Evolutionary conservation across 2,329 filamentous ascomycete genomes (phyloP).

Genomic region (Alternaria sp.): DNA sequence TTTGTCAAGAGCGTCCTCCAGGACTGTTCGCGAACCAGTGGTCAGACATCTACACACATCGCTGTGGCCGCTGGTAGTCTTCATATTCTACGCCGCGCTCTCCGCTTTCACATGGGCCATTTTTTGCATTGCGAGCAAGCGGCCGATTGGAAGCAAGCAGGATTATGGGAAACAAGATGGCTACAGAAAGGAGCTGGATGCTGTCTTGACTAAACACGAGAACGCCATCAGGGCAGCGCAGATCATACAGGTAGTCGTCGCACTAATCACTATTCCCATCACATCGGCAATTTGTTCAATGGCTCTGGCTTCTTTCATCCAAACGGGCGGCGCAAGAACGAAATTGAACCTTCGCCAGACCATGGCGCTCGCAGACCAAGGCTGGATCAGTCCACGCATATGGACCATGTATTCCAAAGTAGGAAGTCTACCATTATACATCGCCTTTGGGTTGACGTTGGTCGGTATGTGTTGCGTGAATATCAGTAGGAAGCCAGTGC

Average conservation of each 20-base stretch:
- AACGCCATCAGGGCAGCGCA: background rate
- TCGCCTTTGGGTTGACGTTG: slow-evolving; percentile 1
- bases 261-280: background rate
- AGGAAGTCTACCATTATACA: slow-evolving; percentile 2
- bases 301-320: background rate
- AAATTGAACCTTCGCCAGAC: slow-evolving; percentile 4
- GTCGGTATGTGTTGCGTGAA: slow-evolving; percentile 2
- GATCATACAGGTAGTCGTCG: background rate
- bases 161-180: background rate
- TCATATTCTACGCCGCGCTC: background rate
- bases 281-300: slow-evolving; percentile 6
- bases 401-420: slow-evolving; percentile 4
- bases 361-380: slow-evolving; percentile 6
- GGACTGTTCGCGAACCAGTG: background rate
- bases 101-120: background rate
- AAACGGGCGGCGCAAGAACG: background rate
- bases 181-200: background rate
- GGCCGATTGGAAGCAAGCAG: slow-evolving; percentile 3
- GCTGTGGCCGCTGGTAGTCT: slow-evolving; percentile 2
- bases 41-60: background rate
- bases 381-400: slow-evolving; percentile 1
- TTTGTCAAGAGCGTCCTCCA: slow-evolving; percentile 3
- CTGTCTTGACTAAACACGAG: slow-evolving; percentile 1
- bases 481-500: background rate
- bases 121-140: background rate